Conservation (phyloP, 2,329 filamentous ascomycete genomes). For the Cladophialophora psammophila region DNA sequence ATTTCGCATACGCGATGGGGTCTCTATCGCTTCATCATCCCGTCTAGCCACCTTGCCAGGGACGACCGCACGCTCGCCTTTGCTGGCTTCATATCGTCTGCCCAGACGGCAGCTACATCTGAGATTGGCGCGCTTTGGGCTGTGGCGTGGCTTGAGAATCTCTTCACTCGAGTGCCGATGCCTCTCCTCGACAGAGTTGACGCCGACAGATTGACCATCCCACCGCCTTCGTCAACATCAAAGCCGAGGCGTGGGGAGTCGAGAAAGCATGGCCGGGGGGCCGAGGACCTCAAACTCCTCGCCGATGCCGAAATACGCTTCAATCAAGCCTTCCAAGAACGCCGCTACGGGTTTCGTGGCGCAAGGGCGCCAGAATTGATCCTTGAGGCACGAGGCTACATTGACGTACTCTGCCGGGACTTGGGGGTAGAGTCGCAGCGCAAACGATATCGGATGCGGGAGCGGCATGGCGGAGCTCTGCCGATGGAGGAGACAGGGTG, state of each 20-base stretch:
- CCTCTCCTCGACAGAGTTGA: slow-evolving; percentile 3
- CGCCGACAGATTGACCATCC: neutral
- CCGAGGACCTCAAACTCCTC: slow-evolving; percentile 2
- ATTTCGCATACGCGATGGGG: slow-evolving; percentile 10
- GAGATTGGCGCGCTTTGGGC: slow-evolving; percentile 24
- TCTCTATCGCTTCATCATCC: slow-evolving; percentile 14
- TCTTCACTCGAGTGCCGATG: slow-evolving; percentile 8
- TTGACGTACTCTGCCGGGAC: slow-evolving; percentile 22
- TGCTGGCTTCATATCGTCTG: slow-evolving; percentile 20
- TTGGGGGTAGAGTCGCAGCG: slow-evolving; percentile 18
- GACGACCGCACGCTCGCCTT: slow-evolving; percentile 22
- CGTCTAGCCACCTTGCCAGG: slow-evolving; percentile 5
- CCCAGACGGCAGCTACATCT: slow-evolving; percentile 14
- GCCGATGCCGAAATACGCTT: slow-evolving; percentile 17
- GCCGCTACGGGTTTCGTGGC: slow-evolving; percentile 19
- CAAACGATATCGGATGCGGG: slow-evolving; percentile 9
- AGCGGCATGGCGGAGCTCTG: neutral
- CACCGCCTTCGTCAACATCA: neutral
- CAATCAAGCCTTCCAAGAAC: slow-evolving; percentile 15
- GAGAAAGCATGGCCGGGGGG: neutral
- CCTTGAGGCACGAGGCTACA: slow-evolving; percentile 18
- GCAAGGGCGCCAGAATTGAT: slow-evolving; percentile 17
- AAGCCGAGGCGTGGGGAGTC: neutral
- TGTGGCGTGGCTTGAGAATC: slow-evolving; percentile 22
- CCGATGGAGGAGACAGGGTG: neutral